phyloP scores from a whole-genome alignment of 306 rosid genomes.

The cucumber (Cucumis sativus) region Cucumber_9930_V3 NC_026655.2:11639501-11640000 shows the following conservation, averaged over 20 bases:
- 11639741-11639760: slow-evolving; percentile 84
- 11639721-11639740: slow-evolving; percentile 68
- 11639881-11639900: slow-evolving; percentile 72
- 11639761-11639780: not conserved
- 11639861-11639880: slow-evolving; percentile 97
- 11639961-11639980: slow-evolving; percentile 31
- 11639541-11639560: not conserved
- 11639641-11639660: not conserved
- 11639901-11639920: slow-evolving; percentile 94
- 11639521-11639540: not conserved
- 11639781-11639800: not conserved
- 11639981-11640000: slow-evolving; percentile 9
- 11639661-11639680: slow-evolving; percentile 44
- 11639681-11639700: slow-evolving; percentile 99
- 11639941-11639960: slow-evolving; percentile 96
- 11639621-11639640: not conserved
- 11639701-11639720: slow-evolving; percentile 90
- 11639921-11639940: slow-evolving; percentile 98
- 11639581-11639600: not conserved
- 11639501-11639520: not conserved
- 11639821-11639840: not conserved
- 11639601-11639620: not conserved
- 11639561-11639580: not conserved
- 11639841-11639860: slow-evolving; percentile 40
- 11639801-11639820: not conserved